A percentile compares a stretch with the other conserved stretches of the same genome.
Conservation (phyloP, 139 green algal species). For the Coccomyxa sp. region DNA sequence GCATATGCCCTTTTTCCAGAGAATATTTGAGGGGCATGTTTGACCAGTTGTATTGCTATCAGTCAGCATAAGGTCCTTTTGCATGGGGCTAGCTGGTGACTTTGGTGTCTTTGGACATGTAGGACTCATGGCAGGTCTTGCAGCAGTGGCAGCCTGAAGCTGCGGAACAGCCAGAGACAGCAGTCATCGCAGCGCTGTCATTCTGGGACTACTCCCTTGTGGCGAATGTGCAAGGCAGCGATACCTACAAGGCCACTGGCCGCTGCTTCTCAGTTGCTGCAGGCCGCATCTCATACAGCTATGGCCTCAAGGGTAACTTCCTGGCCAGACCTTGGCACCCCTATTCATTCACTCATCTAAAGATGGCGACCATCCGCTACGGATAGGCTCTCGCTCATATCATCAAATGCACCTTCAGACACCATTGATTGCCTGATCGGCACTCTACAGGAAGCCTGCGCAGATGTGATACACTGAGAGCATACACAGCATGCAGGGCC, state of each 20-base stretch:
- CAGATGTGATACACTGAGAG: neutral
- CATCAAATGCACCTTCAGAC: no score
- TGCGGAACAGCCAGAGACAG: neutral
- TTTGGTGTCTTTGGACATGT: no score
- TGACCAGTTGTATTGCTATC: no score
- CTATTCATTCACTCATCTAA: no score
- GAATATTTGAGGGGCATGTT: no score
- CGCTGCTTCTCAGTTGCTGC: conserved; percentile 64
- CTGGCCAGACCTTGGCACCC: conserved; percentile 13
- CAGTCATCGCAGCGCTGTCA: conserved; percentile 18
- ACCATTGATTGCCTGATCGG: neutral
- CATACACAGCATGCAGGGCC: conserved; percentile 35
- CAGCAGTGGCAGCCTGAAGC: neutral
- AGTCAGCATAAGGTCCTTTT: no score
- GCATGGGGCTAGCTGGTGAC: no score
- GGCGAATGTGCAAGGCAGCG: neutral
- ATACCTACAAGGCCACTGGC: conserved; percentile 36
- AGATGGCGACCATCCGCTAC: no score
- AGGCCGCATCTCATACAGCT: conserved; percentile 64
- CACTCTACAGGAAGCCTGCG: neutral
- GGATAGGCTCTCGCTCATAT: no score
- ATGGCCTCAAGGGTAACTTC: conserved; percentile 34
- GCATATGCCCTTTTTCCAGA: no score
- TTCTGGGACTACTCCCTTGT: conserved; percentile 34
- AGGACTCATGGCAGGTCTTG: conserved; percentile 19